phyloP scores from a whole-genome alignment of 1,284 basidiomycete species.

The Sphagnurus paluster region DNA sequence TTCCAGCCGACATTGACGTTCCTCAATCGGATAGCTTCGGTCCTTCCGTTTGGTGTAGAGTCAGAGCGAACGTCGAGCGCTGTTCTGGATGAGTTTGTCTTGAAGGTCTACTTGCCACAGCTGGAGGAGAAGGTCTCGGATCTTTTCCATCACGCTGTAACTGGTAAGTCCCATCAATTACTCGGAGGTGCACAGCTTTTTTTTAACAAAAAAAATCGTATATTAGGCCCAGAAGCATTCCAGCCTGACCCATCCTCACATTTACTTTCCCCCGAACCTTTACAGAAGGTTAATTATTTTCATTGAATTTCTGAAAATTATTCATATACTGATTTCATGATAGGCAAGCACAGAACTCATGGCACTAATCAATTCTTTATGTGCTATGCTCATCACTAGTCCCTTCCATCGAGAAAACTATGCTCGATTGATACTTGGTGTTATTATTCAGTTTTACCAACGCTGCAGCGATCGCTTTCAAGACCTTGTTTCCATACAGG shows the following conservation, averaged over 20 bases:
- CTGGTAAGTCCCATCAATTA: constrained; percentile 48
- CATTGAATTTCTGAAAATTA: background rate
- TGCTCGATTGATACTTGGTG: constrained; percentile 90
- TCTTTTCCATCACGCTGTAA: constrained; percentile 85
- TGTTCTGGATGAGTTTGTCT: constrained; percentile 92
- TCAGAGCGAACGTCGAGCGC: constrained; percentile 70
- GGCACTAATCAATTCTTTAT: constrained; percentile 90
- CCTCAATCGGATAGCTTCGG: constrained; percentile 69
- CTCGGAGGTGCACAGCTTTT: too few species aligned
- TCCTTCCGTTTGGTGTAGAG: constrained; percentile 76
- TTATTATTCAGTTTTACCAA: constrained; percentile 97
- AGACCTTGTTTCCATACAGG: constrained; percentile 57
- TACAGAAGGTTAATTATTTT: constrained; percentile 65
- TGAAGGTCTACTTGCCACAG: constrained; percentile 91
- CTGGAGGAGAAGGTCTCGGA: constrained; percentile 92
- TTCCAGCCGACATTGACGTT: constrained; percentile 94
- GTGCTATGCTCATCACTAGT: constrained; percentile 89
- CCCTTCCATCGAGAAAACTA: constrained; percentile 97
- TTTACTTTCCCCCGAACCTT: constrained; percentile 64
- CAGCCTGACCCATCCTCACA: constrained; percentile 70
- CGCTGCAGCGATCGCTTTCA: constrained; percentile 89
- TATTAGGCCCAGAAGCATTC: constrained; percentile 79
- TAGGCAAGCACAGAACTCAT: constrained; percentile 85
- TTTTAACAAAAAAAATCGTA: too few species aligned
- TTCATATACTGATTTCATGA: constrained; percentile 4